These are phyloP conservation scores for Trametes cingulata DNA, from an alignment of 768 basidiomycete species.

Conservation along the genomic window DNA sequence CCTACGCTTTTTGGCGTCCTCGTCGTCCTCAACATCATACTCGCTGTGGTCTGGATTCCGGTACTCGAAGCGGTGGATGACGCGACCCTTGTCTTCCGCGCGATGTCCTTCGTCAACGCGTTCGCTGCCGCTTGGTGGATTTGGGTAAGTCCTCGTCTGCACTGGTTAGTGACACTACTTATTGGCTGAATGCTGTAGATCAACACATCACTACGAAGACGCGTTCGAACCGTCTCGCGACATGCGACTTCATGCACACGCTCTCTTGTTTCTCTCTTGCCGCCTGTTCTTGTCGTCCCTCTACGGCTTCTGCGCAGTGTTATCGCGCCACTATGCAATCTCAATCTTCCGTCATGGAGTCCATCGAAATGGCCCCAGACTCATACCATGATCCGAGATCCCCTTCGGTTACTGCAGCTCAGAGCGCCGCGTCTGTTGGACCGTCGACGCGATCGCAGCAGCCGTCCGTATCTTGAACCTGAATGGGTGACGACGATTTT, in stretches of 20 bases:
- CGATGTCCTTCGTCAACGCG: not conserved
- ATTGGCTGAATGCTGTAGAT: not conserved
- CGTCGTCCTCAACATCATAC: not conserved
- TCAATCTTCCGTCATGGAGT: not conserved
- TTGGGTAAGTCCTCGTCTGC: not conserved
- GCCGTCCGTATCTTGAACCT: too few species aligned
- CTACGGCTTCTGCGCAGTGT: not conserved
- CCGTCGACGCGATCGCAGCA: too few species aligned
- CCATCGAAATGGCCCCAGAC: too few species aligned
- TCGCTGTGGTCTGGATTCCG: slow-evolving; percentile 3
- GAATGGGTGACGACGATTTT: too few species aligned
- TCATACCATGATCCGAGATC: too few species aligned
- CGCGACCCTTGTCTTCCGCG: not conserved
- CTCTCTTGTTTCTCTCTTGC: not conserved
- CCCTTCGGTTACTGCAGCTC: too few species aligned
- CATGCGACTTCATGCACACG: not conserved
- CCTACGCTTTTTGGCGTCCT: slow-evolving; percentile 1
- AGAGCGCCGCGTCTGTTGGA: too few species aligned
- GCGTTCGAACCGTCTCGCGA: not conserved
- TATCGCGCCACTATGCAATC: not conserved
- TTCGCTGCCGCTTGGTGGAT: slow-evolving; percentile 1
- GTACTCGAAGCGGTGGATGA: not conserved
- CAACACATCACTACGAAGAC: not conserved
- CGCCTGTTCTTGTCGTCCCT: not conserved
- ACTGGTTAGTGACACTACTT: not conserved